These are phyloP conservation scores for Triticum turgidum DNA, from an alignment of 176 grass and related monocot genomes.

Conservation along the genomic window DNA sequence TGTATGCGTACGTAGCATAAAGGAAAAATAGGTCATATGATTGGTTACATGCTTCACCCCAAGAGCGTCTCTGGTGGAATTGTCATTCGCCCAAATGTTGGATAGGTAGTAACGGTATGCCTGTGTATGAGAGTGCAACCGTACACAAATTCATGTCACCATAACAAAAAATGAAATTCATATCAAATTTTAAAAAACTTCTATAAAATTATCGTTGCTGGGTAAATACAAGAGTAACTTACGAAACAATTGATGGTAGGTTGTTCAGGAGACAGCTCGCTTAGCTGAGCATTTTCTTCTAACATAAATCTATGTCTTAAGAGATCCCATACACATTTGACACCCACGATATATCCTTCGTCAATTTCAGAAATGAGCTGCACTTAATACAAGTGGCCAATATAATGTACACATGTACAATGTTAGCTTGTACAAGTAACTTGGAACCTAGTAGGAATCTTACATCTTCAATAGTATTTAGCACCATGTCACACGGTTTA, in stretches of 20 bases:
- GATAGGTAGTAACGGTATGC: slow-evolving; percentile 32
- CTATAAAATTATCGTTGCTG: not conserved
- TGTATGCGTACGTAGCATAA: no score
- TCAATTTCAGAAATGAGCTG: slow-evolving; percentile 11
- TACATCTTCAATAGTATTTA: slow-evolving; percentile 20
- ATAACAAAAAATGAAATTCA: no score
- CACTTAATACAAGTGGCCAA: not conserved
- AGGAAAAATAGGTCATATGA: no score
- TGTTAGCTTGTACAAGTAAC: not conserved
- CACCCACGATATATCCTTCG: not conserved
- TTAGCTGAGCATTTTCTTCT: not conserved
- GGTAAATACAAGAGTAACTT: not conserved
- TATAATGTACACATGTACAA: not conserved
- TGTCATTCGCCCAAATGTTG: slow-evolving; percentile 42
- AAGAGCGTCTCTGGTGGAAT: slow-evolving; percentile 33
- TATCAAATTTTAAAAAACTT: not conserved
- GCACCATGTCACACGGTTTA: not conserved
- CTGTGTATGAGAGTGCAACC: slow-evolving; percentile 8
- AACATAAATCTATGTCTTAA: not conserved
- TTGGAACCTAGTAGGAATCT: not conserved
- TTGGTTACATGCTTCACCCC: slow-evolving; percentile 46
- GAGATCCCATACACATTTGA: slow-evolving; percentile 11
- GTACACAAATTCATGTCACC: not conserved
- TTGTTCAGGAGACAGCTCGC: not conserved
- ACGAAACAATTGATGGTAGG: slow-evolving; percentile 38